Base-by-base conservation (phyloP, 179 eudicot species). In the Beta macrorhiza region DNA sequence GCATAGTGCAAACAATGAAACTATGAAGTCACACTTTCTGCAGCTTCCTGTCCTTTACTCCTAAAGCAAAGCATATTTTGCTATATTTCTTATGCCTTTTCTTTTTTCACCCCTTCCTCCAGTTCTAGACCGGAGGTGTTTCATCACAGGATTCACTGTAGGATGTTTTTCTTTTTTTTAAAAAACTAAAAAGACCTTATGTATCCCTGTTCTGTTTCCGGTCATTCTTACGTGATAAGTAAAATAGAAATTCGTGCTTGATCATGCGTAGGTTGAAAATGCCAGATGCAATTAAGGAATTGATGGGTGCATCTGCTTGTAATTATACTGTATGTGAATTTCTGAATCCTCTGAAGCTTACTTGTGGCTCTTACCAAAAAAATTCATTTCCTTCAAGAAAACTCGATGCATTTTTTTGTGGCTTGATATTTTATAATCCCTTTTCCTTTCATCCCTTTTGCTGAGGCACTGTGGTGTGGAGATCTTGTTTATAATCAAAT, bases 41-140 rank as follows among this genome's bases (percentile, higher is more conserved):
- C 63, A 37, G 42, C 67, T 47, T 77, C 25, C 77, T 6, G 52
- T 68, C 57, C 17, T 67, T 69, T 74, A 9, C 42, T 74, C 63
- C 49, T 32, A 7, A 7, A 22, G 16, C 17, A 37, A 29, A 29
- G 20, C 45, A 19, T 53, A 5, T 12, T 20, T 5, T 76, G 14
- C 8, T 61, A 19, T 58, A 17, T 37, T 37, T 37, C 42, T 37
- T 37, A 2, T 2, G 2, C 7, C 29, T 16, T 22, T 62, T 76
- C 22, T 67, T 16, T 53, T 63, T 29, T 22, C 51, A 49, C 57
- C 25, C 58, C 68, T n/a, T 61, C 70, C 57, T 76, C n/a, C 29
- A 4, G 58, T 45, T 61, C 25, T 16, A 5, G 37, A 47, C 5
- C 11, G 17, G 20, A 58, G 63, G 63, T 58, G 63, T 58, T 58